Base-by-base conservation (phyloP, 495 filamentous ascomycete species). In the Aspergillus baeticus region DNA sequence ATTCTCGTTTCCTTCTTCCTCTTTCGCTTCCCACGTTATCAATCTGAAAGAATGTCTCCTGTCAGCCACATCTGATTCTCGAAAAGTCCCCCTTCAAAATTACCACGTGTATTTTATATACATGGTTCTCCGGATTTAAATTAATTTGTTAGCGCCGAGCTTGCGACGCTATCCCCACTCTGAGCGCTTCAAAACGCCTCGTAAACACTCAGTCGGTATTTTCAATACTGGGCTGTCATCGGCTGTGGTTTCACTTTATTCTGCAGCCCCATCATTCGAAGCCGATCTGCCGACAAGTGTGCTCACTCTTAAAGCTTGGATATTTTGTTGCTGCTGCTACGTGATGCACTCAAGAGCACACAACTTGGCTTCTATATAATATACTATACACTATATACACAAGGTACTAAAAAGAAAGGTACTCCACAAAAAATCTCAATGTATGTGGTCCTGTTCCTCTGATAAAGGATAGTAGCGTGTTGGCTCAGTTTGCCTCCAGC, bases 401-500 rank as follows among this genome's bases (percentile, higher is more conserved):
- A n/a, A n/a, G n/a, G n/a, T n/a, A n/a, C n/a, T n/a, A n/a, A n/a
- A n/a, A n/a, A n/a, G n/a, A n/a, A n/a, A n/a, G n/a, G n/a, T n/a
- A n/a, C n/a, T n/a, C n/a, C n/a, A n/a, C n/a, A n/a, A n/a, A n/a
- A 8, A 8, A 8, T 29, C 26, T 29, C 26, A 29, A 29, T 8
- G 26, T 29, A 29, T 29, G 26, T 8, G 26, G 4, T 8, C 26
- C 8, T 41, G 45, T 50, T 61, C 65, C 52, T 72, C 69, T 8
- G 51, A 34, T 48, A 77, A 57, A 8, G 72, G 64, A 44, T 68
- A 66, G 51, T 75, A 75, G 3, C 53, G 59, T n/a, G 59, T 20
- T 18, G 43, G 48, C 31, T 69, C 64, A 23, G 42, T 38, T 6
- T 49, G 17, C 15, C 39, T 59, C 72, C 72, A 74, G 60, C 69